Evolutionary conservation across 2,329 filamentous ascomycete species (phyloP).

Genomic region (Arthroderma sp.): DNA sequence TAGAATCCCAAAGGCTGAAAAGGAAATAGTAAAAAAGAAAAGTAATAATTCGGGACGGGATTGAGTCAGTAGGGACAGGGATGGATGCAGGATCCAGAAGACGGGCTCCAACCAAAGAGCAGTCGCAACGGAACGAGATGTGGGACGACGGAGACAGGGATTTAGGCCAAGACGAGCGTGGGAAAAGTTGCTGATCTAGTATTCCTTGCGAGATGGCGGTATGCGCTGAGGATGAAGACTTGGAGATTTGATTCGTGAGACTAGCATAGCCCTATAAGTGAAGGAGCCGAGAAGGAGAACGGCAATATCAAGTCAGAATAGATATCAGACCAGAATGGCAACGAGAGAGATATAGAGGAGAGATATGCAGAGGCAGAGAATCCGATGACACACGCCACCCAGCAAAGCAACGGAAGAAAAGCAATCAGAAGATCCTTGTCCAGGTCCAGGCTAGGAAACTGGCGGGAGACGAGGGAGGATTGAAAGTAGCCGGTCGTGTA

Average conservation of each 20-base stretch:
- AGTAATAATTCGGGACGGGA: conserved; percentile 1
- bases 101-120: neutral
- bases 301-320: neutral
- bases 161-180: neutral
- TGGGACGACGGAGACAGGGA: conserved; percentile 8
- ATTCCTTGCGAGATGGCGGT: conserved; percentile 1
- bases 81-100: conserved; percentile 3
- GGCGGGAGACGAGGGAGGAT: too few species aligned
- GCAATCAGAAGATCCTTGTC: too few species aligned
- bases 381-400: too few species aligned
- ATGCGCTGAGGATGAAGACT: conserved; percentile 6
- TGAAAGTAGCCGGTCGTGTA: too few species aligned
- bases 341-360: too few species aligned
- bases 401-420: too few species aligned
- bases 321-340: too few species aligned
- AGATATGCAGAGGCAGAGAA: neutral
- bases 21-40: neutral
- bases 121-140: conserved; percentile 6
- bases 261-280: conserved; percentile 7
- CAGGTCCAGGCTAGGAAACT: too few species aligned
- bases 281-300: neutral
- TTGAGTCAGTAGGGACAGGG: neutral
- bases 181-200: neutral
- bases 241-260: conserved; percentile 5
- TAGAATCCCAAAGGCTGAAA: neutral